Conservation (phyloP, 495 filamentous ascomycete species). For the Annulohypoxylon stygium region DNA sequence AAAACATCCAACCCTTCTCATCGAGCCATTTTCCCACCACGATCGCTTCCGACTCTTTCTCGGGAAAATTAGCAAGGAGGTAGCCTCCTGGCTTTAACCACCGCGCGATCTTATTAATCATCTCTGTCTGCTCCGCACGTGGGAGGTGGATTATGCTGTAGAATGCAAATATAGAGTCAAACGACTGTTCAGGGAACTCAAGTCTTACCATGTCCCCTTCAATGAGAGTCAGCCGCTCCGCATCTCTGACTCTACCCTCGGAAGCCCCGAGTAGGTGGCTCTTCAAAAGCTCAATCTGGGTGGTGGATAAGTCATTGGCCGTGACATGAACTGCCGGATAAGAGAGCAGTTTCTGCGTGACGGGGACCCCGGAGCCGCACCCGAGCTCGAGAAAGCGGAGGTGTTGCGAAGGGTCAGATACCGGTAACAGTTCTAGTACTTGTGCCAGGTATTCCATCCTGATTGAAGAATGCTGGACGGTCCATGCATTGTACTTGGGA, state of each 20-base stretch:
- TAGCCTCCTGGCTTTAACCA: slow-evolving; percentile 55
- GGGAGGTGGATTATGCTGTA: slow-evolving; percentile 58
- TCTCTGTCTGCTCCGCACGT: slow-evolving; percentile 50
- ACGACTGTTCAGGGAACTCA: slow-evolving; percentile 37
- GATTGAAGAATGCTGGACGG: slow-evolving; percentile 35
- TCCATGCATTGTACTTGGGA: slow-evolving; percentile 51
- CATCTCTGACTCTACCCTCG: slow-evolving; percentile 14
- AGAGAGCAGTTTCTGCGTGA: slow-evolving; percentile 45
- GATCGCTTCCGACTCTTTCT: slow-evolving; percentile 32
- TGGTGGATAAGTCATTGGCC: slow-evolving; percentile 54
- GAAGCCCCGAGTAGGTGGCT: slow-evolving; percentile 24
- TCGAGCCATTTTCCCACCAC: slow-evolving; percentile 50
- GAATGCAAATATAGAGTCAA: slow-evolving; percentile 50
- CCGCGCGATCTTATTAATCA: slow-evolving; percentile 45
- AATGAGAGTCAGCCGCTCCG: slow-evolving; percentile 34
- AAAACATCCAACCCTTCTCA: slow-evolving; percentile 55
- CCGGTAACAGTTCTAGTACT: slow-evolving; percentile 14
- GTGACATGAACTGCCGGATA: slow-evolving; percentile 28
- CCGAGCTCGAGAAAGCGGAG: slow-evolving; percentile 53
- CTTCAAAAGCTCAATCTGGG: slow-evolving; percentile 47
- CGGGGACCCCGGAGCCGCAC: slow-evolving; percentile 53
- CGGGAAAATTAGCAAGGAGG: slow-evolving; percentile 52
- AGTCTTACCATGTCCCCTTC: slow-evolving; percentile 54
- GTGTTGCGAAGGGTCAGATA: background rate
- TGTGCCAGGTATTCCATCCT: too few relatives aligned